phyloP scores from a whole-genome alignment of 1,284 basidiomycete species.

The Cryptococcus sp. region DNA sequence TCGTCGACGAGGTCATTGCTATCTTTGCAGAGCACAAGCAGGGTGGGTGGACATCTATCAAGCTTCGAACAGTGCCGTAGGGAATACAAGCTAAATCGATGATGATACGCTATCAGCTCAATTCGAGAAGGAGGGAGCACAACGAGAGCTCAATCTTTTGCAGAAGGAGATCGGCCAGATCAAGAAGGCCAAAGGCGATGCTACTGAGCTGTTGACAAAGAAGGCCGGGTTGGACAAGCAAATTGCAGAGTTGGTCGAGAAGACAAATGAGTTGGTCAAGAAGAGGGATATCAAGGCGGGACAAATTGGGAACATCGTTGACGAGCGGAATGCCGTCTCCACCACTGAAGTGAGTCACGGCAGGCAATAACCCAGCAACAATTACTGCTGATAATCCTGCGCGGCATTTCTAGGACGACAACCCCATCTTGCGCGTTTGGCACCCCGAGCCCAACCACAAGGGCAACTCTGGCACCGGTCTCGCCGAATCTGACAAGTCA shows the following conservation, averaged over 20 bases:
- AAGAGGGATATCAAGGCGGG: constrained; percentile 76
- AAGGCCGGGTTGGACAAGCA: constrained; percentile 76
- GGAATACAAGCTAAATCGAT: not conserved
- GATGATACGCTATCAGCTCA: constrained; percentile 61
- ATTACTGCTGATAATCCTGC: not conserved
- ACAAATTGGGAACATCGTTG: constrained; percentile 90
- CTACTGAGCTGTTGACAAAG: constrained; percentile 81
- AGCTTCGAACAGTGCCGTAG: not conserved
- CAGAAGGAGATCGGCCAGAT: constrained; percentile 93
- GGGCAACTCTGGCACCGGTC: constrained; percentile 49
- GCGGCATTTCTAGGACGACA: constrained; percentile 70
- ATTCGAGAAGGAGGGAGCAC: constrained; percentile 74
- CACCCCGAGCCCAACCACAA: constrained; percentile 75
- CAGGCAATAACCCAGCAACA: not conserved
- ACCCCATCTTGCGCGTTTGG: constrained; percentile 77
- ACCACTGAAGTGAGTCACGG: constrained; percentile 71
- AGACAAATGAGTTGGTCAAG: constrained; percentile 68
- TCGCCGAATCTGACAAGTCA: constrained; percentile 61
- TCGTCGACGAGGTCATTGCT: constrained; percentile 90
- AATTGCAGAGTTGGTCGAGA: constrained; percentile 64
- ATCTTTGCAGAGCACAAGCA: constrained; percentile 71
- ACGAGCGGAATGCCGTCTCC: constrained; percentile 80
- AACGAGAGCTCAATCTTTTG: constrained; percentile 81
- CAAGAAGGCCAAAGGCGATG: constrained; percentile 93
- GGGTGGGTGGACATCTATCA: constrained; percentile 60